Evolutionary conservation across 352 stramenopile species (phyloP).

Genomic region (Phytophthora hibernalis): DNA sequence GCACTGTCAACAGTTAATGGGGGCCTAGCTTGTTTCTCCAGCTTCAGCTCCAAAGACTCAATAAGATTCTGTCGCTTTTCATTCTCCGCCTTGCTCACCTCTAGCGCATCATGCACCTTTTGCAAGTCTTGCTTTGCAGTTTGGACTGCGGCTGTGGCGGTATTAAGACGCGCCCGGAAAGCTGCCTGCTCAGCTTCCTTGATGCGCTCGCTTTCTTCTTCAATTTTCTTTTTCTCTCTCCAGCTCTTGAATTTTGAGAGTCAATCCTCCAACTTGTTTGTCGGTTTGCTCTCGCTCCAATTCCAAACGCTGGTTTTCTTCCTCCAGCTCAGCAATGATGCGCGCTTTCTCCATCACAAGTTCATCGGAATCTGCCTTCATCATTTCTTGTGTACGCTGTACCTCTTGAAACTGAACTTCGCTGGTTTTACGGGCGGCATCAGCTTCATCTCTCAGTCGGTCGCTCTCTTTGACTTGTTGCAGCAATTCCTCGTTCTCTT

Average conservation of each 20-base stretch:
- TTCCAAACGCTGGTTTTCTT: constrained; percentile 17
- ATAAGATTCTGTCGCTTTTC: constrained; percentile 32
- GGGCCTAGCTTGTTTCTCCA: constrained; percentile 16
- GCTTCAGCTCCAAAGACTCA: constrained; percentile 35
- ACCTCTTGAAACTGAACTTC: constrained; percentile 39
- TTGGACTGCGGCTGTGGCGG: constrained; percentile 15
- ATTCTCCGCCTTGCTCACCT: constrained; percentile 36
- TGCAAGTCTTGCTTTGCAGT: constrained; percentile 33
- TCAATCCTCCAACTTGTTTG: constrained; percentile 26
- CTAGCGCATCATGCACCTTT: constrained; percentile 27
- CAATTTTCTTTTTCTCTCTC: constrained; percentile 30
- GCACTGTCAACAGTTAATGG: not conserved
- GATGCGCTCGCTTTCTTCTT: constrained; percentile 20
- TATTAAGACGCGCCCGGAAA: constrained; percentile 30
- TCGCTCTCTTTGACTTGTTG: constrained; percentile 36
- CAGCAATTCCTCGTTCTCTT: constrained; percentile 66
- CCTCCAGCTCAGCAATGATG: constrained; percentile 33
- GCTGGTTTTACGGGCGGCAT: constrained; percentile 16
- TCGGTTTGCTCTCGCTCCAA: constrained; percentile 21
- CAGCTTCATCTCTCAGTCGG: constrained; percentile 19
- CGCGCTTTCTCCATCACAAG: constrained; percentile 35
- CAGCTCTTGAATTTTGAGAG: constrained; percentile 29
- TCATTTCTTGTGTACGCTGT: constrained; percentile 34
- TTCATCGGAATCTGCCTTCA: constrained; percentile 52
- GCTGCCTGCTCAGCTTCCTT: constrained; percentile 34